Base-by-base conservation (phyloP, 1,139 yeast genomes). In the Blastobotrys malaysiensis region DNA sequence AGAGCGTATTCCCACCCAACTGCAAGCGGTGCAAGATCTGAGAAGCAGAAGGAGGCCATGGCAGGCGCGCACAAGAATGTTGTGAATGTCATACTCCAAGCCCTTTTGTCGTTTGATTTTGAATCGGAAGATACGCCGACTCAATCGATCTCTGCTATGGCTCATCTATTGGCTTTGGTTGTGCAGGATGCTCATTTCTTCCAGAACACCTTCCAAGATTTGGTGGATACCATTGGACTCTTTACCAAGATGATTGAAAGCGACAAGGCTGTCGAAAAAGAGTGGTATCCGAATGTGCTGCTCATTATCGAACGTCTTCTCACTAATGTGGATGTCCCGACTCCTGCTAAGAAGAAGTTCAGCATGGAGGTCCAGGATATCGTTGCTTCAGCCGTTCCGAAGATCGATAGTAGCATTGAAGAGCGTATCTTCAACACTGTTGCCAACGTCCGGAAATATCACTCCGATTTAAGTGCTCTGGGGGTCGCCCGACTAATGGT, bases 401-500 rank as follows among this genome's bases (percentile, higher is more conserved):
- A 52, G 57, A 43, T 83, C 18, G 68, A 73, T 5, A 65, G 65
- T 2, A 69, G 59, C 1, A 51, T 66, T 1, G 72, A 71, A 44
- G 68, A 69, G 2, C 56, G 62, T 1, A 65, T 87, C 0, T 79
- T 85, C 55, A 72, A 76, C 0, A 63, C 68, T 0, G 53, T 86
- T 19, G 61, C 81, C 1, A 60, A 67, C 1, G 66, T 79, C 3
- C 70, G 72, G 2, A 72, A 72, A 0, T 66, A 82, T 7, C 65
- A 73, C 1, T 75, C 73, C 45, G 73, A 77, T 18, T 72, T 77
- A 44, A 69, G 81, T 1, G 84, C 86, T 0, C 61, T 78, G 1
- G 77, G 82, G 0, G 67, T 82, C 1, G 74, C 82, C 11, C 73
- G 83, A 43, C 63, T 85, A 1, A 66, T 86, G 54, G 75, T 83